These are phyloP conservation scores for Bipolaris gigantea DNA, from an alignment of 2,329 filamentous ascomycete species.

Conservation along the genomic window DNA sequence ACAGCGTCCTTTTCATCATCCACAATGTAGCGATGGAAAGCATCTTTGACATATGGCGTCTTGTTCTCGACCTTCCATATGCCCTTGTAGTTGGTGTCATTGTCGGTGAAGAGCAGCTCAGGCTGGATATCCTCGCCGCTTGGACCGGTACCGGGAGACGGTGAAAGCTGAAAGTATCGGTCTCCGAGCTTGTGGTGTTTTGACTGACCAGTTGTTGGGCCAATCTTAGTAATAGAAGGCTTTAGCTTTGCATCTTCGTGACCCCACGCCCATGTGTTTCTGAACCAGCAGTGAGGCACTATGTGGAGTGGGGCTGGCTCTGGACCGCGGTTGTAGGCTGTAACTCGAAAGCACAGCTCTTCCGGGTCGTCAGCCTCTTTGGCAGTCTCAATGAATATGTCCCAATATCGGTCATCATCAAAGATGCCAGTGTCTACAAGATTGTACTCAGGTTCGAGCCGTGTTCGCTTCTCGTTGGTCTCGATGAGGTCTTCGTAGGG, in stretches of 20 bases:
- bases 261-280: conserved; percentile 97
- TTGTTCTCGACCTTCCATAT: conserved; percentile 77
- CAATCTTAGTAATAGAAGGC: conserved; percentile 71
- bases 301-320: conserved; percentile 91
- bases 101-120: conserved; percentile 87
- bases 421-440: conserved; percentile 87
- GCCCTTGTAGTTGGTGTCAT: conserved; percentile 82
- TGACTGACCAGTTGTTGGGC: conserved; percentile 71
- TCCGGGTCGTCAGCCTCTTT: conserved; percentile 93
- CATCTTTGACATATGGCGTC: conserved; percentile 88
- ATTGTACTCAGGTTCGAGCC: conserved; percentile 85
- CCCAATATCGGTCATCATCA: conserved; percentile 89
- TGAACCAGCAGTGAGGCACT: conserved; percentile 92
- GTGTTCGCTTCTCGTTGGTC: conserved; percentile 77
- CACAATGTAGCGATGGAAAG: conserved; percentile 86
- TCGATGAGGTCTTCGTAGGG: conserved; percentile 86
- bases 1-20: conserved; percentile 77
- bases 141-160: conserved; percentile 80
- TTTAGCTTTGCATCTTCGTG: conserved; percentile 74
- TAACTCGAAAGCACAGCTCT: conserved; percentile 89
- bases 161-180: conserved; percentile 80
- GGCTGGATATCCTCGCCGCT: conserved; percentile 84
- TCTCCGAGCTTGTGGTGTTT: conserved; percentile 79
- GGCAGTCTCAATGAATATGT: conserved; percentile 94
- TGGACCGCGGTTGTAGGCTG: conserved; percentile 92